These are phyloP conservation scores for Tetracladium maxilliforme DNA, from an alignment of 2,329 filamentous ascomycete species.

Conservation along the genomic window DNA sequence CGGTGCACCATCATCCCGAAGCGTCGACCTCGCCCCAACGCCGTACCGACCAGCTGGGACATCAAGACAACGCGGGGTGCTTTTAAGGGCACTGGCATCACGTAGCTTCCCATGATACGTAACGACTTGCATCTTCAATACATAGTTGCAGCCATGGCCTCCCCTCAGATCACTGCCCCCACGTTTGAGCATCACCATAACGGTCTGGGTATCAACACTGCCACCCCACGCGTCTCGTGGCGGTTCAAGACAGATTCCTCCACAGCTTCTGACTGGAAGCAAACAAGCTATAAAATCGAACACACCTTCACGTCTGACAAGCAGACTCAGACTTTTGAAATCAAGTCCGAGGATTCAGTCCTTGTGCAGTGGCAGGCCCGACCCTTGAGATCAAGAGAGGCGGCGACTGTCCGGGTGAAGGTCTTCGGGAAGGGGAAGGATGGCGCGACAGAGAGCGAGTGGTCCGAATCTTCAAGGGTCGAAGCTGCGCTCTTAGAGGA, in stretches of 20 bases:
- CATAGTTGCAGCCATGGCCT: too few relatives aligned
- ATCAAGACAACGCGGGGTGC: too few relatives aligned
- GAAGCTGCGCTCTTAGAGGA: conserved; percentile 17
- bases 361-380: conserved; percentile 27
- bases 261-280: conserved; percentile 24
- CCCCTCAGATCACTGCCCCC: too few relatives aligned
- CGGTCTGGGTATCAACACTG: conserved; percentile 30
- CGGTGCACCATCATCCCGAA: too few relatives aligned
- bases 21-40: too few relatives aligned
- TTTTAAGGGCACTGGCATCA: too few relatives aligned
- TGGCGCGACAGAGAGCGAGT: conserved; percentile 11
- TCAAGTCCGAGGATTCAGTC: conserved; percentile 15
- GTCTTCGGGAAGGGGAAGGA: conserved; percentile 8
- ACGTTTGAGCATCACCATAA: too few relatives aligned
- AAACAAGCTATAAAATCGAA: conserved; percentile 27
- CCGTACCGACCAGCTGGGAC: too few relatives aligned
- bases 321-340: conserved; percentile 3
- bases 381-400: conserved; percentile 12
- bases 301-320: too few relatives aligned
- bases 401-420: conserved; percentile 12
- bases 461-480: conserved; percentile 13
- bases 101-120: too few relatives aligned
- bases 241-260: conserved; percentile 22
- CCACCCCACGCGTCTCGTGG: conserved; percentile 29
- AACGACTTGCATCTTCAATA: too few relatives aligned